Percentiles rank a stretch among this genome's conserved stretches.
Conservation (phyloP, 331 rosid species). For the Rhamnella rubrinervis region DNA sequence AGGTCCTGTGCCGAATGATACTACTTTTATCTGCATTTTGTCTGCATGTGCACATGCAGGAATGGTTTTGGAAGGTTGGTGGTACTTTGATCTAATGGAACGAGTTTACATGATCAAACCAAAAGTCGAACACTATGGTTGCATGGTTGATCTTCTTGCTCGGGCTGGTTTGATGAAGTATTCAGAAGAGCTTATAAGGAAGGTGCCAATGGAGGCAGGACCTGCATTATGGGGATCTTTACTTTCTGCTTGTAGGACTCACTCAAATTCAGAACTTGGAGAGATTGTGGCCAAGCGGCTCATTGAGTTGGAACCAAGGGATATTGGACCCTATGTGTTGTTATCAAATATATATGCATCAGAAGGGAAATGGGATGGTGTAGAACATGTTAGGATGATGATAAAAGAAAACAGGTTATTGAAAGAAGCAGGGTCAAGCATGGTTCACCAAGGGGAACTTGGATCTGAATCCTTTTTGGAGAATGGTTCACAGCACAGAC, state of each 20-base stretch:
- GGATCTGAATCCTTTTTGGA: constrained; percentile 27
- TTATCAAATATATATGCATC: constrained; percentile 60
- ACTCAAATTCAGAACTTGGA: constrained; percentile 47
- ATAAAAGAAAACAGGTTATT: constrained; percentile 50
- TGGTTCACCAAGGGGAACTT: constrained; percentile 44
- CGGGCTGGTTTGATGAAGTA: constrained; percentile 57
- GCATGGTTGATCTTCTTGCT: constrained; percentile 72
- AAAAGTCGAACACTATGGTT: constrained; percentile 65
- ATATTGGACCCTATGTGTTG: constrained; percentile 57
- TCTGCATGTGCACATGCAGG: constrained; percentile 65
- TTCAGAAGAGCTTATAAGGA: constrained; percentile 50
- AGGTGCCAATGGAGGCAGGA: constrained; percentile 47
- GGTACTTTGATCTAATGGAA: constrained; percentile 55
- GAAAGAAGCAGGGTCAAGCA: constrained; percentile 47
- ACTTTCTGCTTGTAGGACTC: constrained; percentile 62
- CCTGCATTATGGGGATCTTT: constrained; percentile 66
- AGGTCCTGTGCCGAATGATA: constrained; percentile 47
- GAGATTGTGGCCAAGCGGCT: constrained; percentile 59
- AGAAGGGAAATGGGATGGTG: constrained; percentile 66
- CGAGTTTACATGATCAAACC: constrained; percentile 64
- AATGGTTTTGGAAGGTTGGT: constrained; percentile 75
- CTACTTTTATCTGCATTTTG: constrained; percentile 54
- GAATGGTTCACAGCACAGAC: constrained; percentile 32
- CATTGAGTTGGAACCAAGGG: constrained; percentile 56
- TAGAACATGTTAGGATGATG: constrained; percentile 54